Evolutionary conservation across 2,329 filamentous ascomycete species (phyloP), one percentile per base, ranked within the genome.

Genomic region (Paecilomyces dactylethromorphus): DNA sequence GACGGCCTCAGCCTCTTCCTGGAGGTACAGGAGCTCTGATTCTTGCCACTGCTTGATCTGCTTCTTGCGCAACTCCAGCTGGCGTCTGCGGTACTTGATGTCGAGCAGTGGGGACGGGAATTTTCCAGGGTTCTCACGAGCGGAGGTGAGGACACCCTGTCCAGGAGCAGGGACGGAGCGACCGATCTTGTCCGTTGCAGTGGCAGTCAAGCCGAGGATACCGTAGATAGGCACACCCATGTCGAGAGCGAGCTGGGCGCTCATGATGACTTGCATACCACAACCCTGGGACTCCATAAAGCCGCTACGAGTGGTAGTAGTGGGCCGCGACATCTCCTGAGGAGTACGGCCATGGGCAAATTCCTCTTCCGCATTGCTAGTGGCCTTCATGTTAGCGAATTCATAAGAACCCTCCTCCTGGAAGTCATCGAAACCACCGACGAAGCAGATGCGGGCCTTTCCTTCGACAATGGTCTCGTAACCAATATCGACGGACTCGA

Each of bases 281-380:
- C 92, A 96, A 72, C 94, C 94, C 78, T 99, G 94, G 2, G 95
- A 96, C 79, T 99, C 94, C 94, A 99, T 97, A 82, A 99, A 99
- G 56, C 94, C 94, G 69, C 92, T 94, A 77, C 94, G 86, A 62
- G 94, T 99, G 2, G 94, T 99, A 52, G 94, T 99, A 4, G 92
- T 95, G 3, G 94, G 94, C 62, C 94, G 89, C 32, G 95, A 99
- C 94, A 99, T 99, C 78, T 99, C 94, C 76, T 88, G 86, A 12
- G 94, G 93, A 55, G 94, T 97, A 65, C 94, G 91, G 54, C 94
- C 94, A 70, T 97, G 94, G 10, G 87, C 91, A 68, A 99, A 91
- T 76, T 99, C 95, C 66, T 97, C 92, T 62, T 97, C 89, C 26
- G 93, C 92, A 72, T 97, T 99, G 84, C 92, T 97, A 58, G 94